Evolutionary conservation across 208 protist species (phyloP), one percentile per base, ranked within the genome.

Genomic region (Crithidia brevicula): DNA sequence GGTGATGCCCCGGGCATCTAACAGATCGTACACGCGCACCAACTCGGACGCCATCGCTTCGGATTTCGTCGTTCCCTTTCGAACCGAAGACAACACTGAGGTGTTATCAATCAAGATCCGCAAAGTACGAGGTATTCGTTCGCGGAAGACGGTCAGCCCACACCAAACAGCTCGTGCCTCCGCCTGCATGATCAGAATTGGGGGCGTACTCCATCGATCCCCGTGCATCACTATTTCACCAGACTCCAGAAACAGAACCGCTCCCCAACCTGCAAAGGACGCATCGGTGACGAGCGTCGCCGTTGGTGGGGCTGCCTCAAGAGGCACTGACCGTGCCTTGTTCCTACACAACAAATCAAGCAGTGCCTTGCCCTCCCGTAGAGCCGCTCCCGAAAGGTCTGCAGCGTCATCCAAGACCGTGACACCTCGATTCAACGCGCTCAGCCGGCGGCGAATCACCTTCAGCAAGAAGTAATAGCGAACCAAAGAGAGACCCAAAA

Each of bases 251-350:
- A 73, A 22, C 23, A 73, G 33, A n/a, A 65, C 50, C 9, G 54
- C 67, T n/a, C 45, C 43, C 67, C 46, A 73, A 60, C 56, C 67
- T 20, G 31, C 30, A 1, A 66, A 36, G 1, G 67, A 73, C 45
- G 67, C 67, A 46, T 73, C 67, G 9, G 52, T 66, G 22, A 58
- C 56, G 28, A 73, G 43, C 31, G 46, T 33, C 6, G 15, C n/a
- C 9, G 28, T 42, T 13, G 56, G 56, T 40, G 34, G 34, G 34
- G 34, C 34, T 40, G 34, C 34, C 34, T 40, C 34, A 40, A 40
- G 34, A 40, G 34, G 34, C 34, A 40, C 34, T 40, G 34, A 40
- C 34, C 34, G 34, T 40, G 34, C 34, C 34, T 40, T 11, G 34
- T 40, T 40, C 34, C 34, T 40, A 40, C 34, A 40, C 34, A 40